A percentile compares a stretch with the other conserved stretches of the same genome.
phyloP scores from a whole-genome alignment of 2,329 filamentous ascomycete species.

The Phoma sp. region DNA sequence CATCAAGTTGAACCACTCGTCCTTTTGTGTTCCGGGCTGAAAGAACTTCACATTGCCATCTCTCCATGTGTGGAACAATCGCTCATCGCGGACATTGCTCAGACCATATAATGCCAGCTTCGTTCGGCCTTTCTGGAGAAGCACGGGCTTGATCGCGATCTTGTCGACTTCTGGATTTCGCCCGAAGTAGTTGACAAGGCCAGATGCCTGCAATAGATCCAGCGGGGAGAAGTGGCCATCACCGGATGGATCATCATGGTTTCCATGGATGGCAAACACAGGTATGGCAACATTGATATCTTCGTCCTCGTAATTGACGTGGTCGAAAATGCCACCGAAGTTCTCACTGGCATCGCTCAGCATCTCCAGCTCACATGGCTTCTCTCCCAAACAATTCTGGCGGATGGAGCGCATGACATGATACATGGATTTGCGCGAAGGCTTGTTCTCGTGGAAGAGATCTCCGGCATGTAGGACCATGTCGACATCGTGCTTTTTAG shows the following conservation, averaged over 20 bases:
- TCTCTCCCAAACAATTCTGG: slow-evolving; percentile 92
- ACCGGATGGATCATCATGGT: slow-evolving; percentile 97
- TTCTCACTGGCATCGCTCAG: slow-evolving; percentile 90
- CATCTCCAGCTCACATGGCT: slow-evolving; percentile 93
- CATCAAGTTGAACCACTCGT: slow-evolving; percentile 96
- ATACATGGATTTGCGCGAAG: slow-evolving; percentile 92
- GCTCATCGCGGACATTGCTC: slow-evolving; percentile 94
- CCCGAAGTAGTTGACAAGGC: slow-evolving; percentile 94
- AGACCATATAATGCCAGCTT: slow-evolving; percentile 93
- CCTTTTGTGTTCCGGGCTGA: slow-evolving; percentile 76
- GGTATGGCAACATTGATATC: slow-evolving; percentile 98
- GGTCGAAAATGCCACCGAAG: slow-evolving; percentile 84
- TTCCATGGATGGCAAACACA: slow-evolving; percentile 97
- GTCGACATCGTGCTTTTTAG: slow-evolving; percentile 87
- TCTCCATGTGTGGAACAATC: slow-evolving; percentile 89
- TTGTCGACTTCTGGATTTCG: slow-evolving; percentile 91
- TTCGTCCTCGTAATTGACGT: slow-evolving; percentile 97
- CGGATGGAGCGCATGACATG: slow-evolving; percentile 95
- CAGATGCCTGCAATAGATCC: slow-evolving; percentile 88
- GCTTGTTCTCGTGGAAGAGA: slow-evolving; percentile 97
- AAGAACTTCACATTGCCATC: slow-evolving; percentile 96
- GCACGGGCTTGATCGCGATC: slow-evolving; percentile 86
- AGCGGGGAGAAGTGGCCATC: slow-evolving; percentile 91
- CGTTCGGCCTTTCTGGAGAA: slow-evolving; percentile 90
- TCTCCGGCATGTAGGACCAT: slow-evolving; percentile 97